Evolutionary conservation across 768 basidiomycete genomes (phyloP).

Genomic region (Pleurotus citrinopileatus): DNA sequence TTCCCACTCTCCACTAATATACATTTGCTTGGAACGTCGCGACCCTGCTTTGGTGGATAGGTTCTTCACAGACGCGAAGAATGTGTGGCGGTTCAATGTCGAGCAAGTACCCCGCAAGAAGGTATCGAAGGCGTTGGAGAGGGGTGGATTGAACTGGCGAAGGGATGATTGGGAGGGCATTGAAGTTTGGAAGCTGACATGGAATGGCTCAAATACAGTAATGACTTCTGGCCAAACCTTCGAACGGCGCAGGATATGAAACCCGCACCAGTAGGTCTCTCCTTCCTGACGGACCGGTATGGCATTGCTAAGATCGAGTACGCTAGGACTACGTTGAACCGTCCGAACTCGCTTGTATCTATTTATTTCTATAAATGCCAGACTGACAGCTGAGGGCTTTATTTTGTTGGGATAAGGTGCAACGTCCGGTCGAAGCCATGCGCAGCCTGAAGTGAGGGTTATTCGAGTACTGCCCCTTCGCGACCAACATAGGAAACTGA

Average conservation of each 20-base stretch:
- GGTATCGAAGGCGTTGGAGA: slow-evolving; percentile 58
- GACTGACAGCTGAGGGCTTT: not conserved
- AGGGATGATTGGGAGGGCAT: slow-evolving; percentile 76
- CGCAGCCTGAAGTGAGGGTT: slow-evolving; percentile 44
- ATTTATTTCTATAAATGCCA: not conserved
- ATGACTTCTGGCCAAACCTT: too few species aligned
- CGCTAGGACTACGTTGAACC: too few species aligned
- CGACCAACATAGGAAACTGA: slow-evolving; percentile 28
- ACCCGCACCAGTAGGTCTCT: too few species aligned
- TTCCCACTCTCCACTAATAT: slow-evolving; percentile 44
- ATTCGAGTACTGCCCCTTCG: not conserved
- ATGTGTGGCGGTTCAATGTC: slow-evolving; percentile 54
- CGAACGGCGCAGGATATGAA: too few species aligned
- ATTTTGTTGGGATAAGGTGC: slow-evolving; percentile 39
- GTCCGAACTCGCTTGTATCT: too few species aligned
- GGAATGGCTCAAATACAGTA: too few species aligned
- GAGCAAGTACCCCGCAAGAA: slow-evolving; percentile 58
- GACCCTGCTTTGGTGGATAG: slow-evolving; percentile 64
- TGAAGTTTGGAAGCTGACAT: slow-evolving; percentile 70
- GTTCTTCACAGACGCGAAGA: slow-evolving; percentile 54
- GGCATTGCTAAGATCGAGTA: too few species aligned
- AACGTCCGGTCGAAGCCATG: slow-evolving; percentile 77
- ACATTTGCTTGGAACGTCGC: slow-evolving; percentile 72
- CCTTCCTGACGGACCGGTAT: too few species aligned
- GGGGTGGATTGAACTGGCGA: slow-evolving; percentile 56